Evolutionary conservation across 257 asterid genomes (phyloP).

Genomic region (Solanum clarkiae): DNA sequence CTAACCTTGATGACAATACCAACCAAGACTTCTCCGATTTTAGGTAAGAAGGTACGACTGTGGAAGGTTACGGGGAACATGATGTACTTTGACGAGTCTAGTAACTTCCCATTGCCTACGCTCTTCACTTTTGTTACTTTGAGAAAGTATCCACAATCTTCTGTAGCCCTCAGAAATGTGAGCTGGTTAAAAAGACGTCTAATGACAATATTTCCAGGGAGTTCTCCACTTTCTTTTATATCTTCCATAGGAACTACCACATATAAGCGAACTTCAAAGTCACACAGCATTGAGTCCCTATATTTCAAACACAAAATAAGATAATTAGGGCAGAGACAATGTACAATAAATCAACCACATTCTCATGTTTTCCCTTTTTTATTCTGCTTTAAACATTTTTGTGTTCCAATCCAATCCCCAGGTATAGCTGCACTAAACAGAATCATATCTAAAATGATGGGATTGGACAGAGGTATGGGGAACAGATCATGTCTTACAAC

Average conservation of each 20-base stretch:
- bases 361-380: background rate
- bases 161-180: conserved; percentile 17
- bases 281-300: conserved; percentile 33
- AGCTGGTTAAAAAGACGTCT: conserved; percentile 29
- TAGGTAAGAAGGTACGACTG: conserved; percentile 50
- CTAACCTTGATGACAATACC: conserved; percentile 35
- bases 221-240: conserved; percentile 12
- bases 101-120: conserved; percentile 32
- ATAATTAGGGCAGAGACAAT: background rate
- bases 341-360: background rate
- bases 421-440: background rate
- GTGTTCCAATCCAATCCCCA: background rate
- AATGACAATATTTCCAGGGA: conserved; percentile 24
- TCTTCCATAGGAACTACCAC: conserved; percentile 30
- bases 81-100: conserved; percentile 3
- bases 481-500: background rate
- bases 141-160: conserved; percentile 45
- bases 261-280: conserved; percentile 2
- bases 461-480: background rate
- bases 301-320: background rate
- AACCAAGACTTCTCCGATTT: conserved; percentile 43
- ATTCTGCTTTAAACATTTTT: background rate
- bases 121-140: conserved; percentile 49
- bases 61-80: conserved; percentile 36
- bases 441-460: background rate